phyloP scores from a whole-genome alignment of 352 stramenopile genomes.

The Phytophthora cajani region DNA sequence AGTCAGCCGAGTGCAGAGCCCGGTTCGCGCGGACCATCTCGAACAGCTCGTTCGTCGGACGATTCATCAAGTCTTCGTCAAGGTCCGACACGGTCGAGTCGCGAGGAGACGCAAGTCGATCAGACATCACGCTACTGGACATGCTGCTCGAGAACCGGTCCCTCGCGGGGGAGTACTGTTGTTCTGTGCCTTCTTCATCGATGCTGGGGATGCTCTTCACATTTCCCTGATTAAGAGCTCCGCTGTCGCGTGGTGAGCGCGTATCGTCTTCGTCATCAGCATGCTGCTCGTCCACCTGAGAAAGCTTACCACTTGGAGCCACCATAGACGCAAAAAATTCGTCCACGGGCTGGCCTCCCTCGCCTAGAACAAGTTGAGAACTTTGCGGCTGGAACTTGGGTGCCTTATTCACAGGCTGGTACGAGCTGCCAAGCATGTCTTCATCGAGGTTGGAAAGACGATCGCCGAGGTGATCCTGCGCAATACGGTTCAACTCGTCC shows the following conservation, averaged over 20 bases:
- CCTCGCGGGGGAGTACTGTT: slow-evolving; percentile 18
- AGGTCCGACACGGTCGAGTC: slow-evolving; percentile 37
- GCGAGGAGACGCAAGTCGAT: slow-evolving; percentile 28
- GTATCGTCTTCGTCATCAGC: slow-evolving; percentile 17
- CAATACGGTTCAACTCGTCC: slow-evolving; percentile 61
- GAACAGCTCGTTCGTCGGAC: slow-evolving; percentile 55
- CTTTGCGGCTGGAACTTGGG: slow-evolving; percentile 25
- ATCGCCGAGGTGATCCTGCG: slow-evolving; percentile 50
- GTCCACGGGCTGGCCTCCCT: slow-evolving; percentile 30
- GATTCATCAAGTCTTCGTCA: slow-evolving; percentile 60
- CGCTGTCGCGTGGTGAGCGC: slow-evolving; percentile 21
- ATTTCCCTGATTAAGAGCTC: slow-evolving; percentile 21
- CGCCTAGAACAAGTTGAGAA: slow-evolving; percentile 34
- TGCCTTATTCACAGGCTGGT: slow-evolving; percentile 11
- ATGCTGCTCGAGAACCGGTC: slow-evolving; percentile 27
- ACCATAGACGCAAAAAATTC: slow-evolving; percentile 30
- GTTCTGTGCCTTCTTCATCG: slow-evolving; percentile 21
- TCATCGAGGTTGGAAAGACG: slow-evolving; percentile 52
- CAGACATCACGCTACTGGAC: slow-evolving; percentile 33
- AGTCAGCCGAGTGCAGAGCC: slow-evolving; percentile 10
- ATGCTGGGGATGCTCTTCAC: slow-evolving; percentile 28
- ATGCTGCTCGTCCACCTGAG: slow-evolving; percentile 25
- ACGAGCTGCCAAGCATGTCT: slow-evolving; percentile 33
- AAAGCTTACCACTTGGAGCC: slow-evolving; percentile 19
- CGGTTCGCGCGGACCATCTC: slow-evolving; percentile 54